Evolutionary conservation across 1,284 basidiomycete genomes (phyloP).

Genomic region (Microbotryum scabiosae): DNA sequence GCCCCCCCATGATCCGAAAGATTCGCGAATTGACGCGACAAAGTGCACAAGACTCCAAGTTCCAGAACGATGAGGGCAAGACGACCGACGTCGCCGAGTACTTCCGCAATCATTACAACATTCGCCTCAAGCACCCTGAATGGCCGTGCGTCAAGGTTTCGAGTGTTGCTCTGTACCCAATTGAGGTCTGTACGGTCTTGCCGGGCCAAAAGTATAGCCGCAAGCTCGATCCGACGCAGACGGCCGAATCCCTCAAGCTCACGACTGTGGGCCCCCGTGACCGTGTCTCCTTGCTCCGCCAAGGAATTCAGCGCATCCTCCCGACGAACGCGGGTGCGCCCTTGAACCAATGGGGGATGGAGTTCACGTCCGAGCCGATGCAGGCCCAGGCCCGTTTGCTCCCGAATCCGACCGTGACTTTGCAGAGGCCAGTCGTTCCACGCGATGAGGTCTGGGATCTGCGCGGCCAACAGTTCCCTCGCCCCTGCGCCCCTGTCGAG

Average conservation of each 20-base stretch:
- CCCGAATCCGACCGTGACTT: constrained; percentile 3
- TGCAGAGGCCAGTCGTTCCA: neutral
- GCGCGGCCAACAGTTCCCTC: neutral
- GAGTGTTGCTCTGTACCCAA: constrained; percentile 9
- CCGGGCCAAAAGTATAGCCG: constrained; percentile 9
- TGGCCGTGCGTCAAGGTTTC: constrained; percentile 14
- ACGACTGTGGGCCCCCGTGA: constrained; percentile 18
- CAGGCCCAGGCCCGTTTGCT: constrained; percentile 9
- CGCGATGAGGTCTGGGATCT: constrained; percentile 4
- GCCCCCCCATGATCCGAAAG: constrained; percentile 6
- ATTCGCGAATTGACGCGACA: neutral
- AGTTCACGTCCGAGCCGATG: neutral
- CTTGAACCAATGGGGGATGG: constrained; percentile 6
- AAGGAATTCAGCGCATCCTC: constrained; percentile 4
- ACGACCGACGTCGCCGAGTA: constrained; percentile 6
- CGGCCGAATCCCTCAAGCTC: constrained; percentile 8
- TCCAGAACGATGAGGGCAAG: constrained; percentile 2
- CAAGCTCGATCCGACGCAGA: constrained; percentile 13
- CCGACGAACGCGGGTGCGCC: neutral
- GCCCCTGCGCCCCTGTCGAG: neutral
- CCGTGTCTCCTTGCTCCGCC: neutral
- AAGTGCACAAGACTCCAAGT: neutral
- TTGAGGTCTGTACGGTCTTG: constrained; percentile 12
- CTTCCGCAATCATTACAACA: constrained; percentile 5
- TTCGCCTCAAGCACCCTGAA: constrained; percentile 4